phyloP scores from a whole-genome alignment of 1,284 basidiomycete species.

The Rhodotorula sp. region DNA sequence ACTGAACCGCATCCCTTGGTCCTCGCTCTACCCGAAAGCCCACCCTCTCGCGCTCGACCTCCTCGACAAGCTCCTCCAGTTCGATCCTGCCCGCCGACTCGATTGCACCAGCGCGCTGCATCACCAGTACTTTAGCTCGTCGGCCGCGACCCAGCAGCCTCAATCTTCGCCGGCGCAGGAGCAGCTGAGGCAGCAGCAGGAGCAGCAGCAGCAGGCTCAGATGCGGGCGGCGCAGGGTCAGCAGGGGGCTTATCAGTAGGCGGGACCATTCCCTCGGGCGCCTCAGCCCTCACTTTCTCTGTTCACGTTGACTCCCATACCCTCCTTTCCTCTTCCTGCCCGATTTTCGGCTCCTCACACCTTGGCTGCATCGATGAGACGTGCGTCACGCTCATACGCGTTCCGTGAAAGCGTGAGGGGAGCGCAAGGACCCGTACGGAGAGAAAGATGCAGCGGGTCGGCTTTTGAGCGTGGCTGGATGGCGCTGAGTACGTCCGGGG shows the following conservation, averaged over 20 bases:
- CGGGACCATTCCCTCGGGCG: no score
- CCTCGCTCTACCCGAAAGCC: slow-evolving; percentile 86
- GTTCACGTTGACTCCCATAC: no score
- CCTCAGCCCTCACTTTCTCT: no score
- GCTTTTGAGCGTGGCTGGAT: no score
- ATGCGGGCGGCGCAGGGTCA: slow-evolving; percentile 13
- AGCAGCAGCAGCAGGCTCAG: not conserved
- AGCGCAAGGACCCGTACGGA: no score
- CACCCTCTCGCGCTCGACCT: slow-evolving; percentile 77
- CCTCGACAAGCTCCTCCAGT: slow-evolving; percentile 91
- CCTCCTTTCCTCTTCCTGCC: no score
- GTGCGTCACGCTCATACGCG: no score
- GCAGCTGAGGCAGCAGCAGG: slow-evolving; percentile 6
- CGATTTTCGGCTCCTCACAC: no score
- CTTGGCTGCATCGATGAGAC: no score
- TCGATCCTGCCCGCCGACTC: slow-evolving; percentile 89
- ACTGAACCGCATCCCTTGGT: slow-evolving; percentile 86
- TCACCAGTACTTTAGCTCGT: slow-evolving; percentile 53
- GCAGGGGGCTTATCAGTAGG: slow-evolving; percentile 9
- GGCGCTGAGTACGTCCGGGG: no score
- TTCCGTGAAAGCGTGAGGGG: no score
- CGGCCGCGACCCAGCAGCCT: slow-evolving; percentile 1
- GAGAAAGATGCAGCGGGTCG: no score
- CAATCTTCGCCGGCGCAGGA: not conserved
- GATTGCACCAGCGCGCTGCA: slow-evolving; percentile 87